These are phyloP conservation scores for Sclerotinia subarctica DNA, from an alignment of 2,329 filamentous ascomycete genomes.

Conservation along the genomic window DNA sequence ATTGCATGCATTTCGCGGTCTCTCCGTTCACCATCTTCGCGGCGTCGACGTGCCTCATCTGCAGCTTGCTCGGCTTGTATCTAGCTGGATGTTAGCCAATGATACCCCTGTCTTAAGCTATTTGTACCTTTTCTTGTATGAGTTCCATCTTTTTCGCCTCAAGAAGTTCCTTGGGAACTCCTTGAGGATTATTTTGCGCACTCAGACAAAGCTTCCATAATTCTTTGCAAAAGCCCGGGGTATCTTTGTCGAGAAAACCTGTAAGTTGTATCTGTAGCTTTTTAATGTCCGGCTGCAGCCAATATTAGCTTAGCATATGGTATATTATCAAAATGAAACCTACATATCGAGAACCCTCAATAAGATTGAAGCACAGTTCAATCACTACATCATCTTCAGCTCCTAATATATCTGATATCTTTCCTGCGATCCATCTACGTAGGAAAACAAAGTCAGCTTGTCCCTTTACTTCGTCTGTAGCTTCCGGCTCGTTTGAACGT, in stretches of 20 bases:
- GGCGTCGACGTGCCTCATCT: constrained; percentile 68
- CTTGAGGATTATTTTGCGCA: constrained; percentile 82
- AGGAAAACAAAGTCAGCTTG: constrained; percentile 25
- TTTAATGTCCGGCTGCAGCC: constrained; percentile 83
- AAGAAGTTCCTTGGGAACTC: constrained; percentile 88
- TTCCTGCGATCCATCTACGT: constrained; percentile 84
- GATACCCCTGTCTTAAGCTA: background rate
- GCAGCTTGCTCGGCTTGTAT: constrained; percentile 79
- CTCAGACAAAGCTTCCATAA: constrained; percentile 90
- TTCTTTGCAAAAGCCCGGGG: constrained; percentile 84
- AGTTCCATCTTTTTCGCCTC: constrained; percentile 96
- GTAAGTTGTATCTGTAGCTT: constrained; percentile 90
- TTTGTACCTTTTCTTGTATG: constrained; percentile 82
- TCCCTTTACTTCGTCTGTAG: constrained; percentile 14
- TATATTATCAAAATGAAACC: constrained; percentile 39
- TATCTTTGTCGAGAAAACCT: constrained; percentile 92
- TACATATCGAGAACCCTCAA: constrained; percentile 75
- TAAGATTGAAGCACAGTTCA: constrained; percentile 69
- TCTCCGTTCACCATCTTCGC: constrained; percentile 67
- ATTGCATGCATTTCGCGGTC: constrained; percentile 68
- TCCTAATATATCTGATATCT: constrained; percentile 83
- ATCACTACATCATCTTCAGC: constrained; percentile 95
- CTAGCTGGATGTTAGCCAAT: constrained; percentile 45
- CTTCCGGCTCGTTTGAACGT: constrained; percentile 40
- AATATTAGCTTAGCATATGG: constrained; percentile 33